Conservation (phyloP, 1,284 basidiomycete species). For the Moniliophthora roreri region DNA sequence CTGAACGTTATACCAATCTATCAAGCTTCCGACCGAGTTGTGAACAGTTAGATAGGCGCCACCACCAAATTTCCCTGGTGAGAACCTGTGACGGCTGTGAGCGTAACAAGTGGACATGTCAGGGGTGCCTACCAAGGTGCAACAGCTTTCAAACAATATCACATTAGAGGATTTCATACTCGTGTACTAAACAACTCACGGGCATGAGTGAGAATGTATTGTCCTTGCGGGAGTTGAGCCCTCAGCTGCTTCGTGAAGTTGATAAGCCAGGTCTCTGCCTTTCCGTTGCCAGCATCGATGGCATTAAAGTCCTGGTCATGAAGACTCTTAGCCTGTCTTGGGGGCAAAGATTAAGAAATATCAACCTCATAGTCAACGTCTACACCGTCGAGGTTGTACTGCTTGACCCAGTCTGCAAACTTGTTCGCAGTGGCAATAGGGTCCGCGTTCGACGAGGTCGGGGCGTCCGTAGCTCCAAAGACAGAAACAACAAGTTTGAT, state of each 20-base stretch:
- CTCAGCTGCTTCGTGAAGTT: constrained; percentile 42
- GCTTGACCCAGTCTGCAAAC: constrained; percentile 49
- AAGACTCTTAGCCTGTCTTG: neutral
- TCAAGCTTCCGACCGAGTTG: constrained; percentile 51
- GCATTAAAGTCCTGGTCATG: constrained; percentile 43
- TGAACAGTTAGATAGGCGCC: constrained; percentile 64
- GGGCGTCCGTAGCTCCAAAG: constrained; percentile 51
- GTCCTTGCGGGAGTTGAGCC: constrained; percentile 28
- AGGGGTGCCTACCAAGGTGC: constrained; percentile 45
- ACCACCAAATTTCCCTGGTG: constrained; percentile 45
- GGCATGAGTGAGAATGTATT: constrained; percentile 37
- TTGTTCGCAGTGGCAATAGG: constrained; percentile 40
- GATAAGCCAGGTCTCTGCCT: constrained; percentile 41
- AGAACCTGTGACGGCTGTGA: constrained; percentile 38
- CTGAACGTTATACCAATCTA: constrained; percentile 46
- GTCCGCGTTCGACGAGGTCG: constrained; percentile 43
- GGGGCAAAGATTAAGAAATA: neutral
- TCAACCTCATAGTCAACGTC: constrained; percentile 57
- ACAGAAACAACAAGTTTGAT: constrained; percentile 48
- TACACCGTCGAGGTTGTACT: constrained; percentile 52
- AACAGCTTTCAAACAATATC: constrained; percentile 32
- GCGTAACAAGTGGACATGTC: constrained; percentile 6
- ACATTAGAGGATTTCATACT: neutral
- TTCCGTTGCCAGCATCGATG: constrained; percentile 37
- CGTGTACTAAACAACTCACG: constrained; percentile 24